Percentiles rank a stretch among this genome's conserved stretches.
phyloP scores from a whole-genome alignment of 495 filamentous ascomycete genomes.

The Neurospora sp. region DNA sequence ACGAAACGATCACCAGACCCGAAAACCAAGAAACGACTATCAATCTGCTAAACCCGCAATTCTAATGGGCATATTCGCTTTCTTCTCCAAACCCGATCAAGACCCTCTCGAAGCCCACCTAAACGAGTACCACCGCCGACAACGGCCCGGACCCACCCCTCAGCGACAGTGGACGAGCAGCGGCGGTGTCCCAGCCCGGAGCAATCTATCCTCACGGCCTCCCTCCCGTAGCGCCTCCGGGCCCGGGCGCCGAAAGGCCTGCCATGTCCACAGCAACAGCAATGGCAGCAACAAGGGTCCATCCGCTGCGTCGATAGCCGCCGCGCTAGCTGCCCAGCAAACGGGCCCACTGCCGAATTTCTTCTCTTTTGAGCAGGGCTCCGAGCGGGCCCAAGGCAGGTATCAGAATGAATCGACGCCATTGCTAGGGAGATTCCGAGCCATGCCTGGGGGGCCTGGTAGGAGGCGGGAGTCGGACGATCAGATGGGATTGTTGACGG shows the following conservation, averaged over 20 bases:
- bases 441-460: slow-evolving; percentile 29
- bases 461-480: background rate
- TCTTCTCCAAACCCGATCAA: background rate
- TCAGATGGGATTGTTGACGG: slow-evolving; percentile 20
- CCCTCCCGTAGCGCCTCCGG: background rate
- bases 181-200: background rate
- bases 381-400: slow-evolving; percentile 32
- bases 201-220: background rate
- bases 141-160: background rate
- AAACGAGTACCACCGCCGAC: background rate
- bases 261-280: background rate
- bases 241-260: background rate
- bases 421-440: slow-evolving; percentile 50
- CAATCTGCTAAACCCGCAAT: background rate
- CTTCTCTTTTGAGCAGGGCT: slow-evolving; percentile 54
- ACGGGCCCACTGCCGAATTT: slow-evolving; percentile 37
- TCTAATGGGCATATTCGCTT: background rate
- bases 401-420: slow-evolving; percentile 36
- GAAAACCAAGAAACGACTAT: background rate
- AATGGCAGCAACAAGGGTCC: background rate
- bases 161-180: background rate
- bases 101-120: background rate
- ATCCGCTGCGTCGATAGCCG: background rate
- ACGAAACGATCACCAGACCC: background rate
- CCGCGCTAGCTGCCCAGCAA: slow-evolving; percentile 9